Evolutionary conservation across 2,329 filamentous ascomycete genomes (phyloP), one percentile per base, ranked within the genome.

Genomic region (Neofusicoccum umdonicola): DNA sequence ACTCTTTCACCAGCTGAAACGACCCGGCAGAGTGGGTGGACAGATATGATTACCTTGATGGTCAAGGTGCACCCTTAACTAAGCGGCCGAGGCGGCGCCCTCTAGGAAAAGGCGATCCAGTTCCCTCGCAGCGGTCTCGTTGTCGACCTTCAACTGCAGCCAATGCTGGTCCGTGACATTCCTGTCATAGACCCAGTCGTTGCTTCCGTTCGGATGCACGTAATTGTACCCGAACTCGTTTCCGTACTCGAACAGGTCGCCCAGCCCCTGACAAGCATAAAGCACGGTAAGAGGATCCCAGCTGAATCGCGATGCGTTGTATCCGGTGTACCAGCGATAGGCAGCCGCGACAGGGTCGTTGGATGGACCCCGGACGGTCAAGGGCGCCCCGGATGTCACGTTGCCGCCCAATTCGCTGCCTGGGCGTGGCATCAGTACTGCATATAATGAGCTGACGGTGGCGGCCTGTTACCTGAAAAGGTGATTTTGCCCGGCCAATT

Each of bases 361-460:
- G 1, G 44, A 50, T 2, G 69, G 69, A 11, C 66, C 67, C 3
- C 63, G 39, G 11, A 68, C 68, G 22, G 77, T 76, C 7, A 83
- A 69, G 2, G 45, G 47, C 1, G 68, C 72, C 3, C 82, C 83
- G 0, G 80, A 79, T 3, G 72, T 66, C 17, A 84, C 79, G 12
- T 71, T 51, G 1, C 68, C 68, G n/a, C 83, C 81, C 1, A 84
- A 71, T 64, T 84, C 81, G 12, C 66, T 69, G 11, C 83, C 83
- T 60, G 31, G 17, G 1, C 2, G 77, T 47, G 41, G n/a, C 9
- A 42, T 60, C 41, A 60, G 56, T 27, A 35, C 19, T 37, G 42
- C 31, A 47, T 35, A 37, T 52, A 45, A 37, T 44, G 56, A 15
- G 41, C 9, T 45, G 56, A 60, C 6, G 37, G 39, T 39, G 27